phyloP scores from a whole-genome alignment of 257 asterid genomes.

The Solanum pimpinellifolium region DNA sequence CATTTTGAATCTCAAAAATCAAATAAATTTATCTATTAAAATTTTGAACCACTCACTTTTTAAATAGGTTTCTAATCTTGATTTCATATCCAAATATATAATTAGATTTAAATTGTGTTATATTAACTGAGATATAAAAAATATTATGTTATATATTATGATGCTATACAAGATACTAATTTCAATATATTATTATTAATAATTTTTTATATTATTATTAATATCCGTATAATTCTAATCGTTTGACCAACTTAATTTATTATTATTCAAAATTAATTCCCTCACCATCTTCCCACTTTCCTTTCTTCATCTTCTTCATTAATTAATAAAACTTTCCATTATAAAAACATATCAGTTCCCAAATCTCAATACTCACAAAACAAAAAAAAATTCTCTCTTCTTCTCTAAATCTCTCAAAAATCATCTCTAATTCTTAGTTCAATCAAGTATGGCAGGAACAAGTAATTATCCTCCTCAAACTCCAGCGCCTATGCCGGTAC shows the following conservation, averaged over 20 bases:
- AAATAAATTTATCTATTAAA: accelerated
- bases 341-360: background rate
- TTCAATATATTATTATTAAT: no score
- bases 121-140: no score
- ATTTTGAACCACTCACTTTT: no score
- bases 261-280: no score
- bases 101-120: accelerated
- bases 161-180: no score
- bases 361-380: background rate
- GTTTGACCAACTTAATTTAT: background rate
- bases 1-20: no score
- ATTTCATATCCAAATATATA: background rate
- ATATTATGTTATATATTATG: no score
- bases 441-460: background rate
- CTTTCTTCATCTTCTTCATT: background rate
- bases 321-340: no score
- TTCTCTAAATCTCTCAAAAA: background rate
- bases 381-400: background rate
- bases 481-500: background rate
- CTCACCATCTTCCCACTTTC: background rate
- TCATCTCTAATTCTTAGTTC: background rate
- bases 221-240: no score
- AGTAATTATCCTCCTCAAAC: background rate
- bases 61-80: no score
- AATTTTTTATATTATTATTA: no score